Evolutionary conservation across 352 stramenopile species (phyloP), one percentile per base, ranked within the genome.

Genomic region (Bremia lactucae): DNA sequence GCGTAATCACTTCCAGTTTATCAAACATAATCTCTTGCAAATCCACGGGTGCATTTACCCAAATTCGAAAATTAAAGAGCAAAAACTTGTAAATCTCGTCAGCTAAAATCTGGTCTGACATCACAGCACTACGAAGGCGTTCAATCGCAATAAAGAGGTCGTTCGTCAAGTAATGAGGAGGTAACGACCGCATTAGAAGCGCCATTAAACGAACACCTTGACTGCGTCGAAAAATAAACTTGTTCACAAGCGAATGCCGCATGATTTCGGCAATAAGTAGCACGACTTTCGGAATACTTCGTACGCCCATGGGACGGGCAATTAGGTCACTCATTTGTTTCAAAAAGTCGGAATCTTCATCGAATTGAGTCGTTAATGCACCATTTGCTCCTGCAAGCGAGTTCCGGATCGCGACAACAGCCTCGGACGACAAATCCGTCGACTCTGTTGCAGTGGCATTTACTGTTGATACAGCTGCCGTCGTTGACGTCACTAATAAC

Each of bases 31-130:
- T 80, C 26, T 68, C 48, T 49, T 92, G 79, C 10, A 89, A 43
- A 25, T 77, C 70, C 6, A 82, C 65, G 0, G 79, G 56, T 1
- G 76, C 79, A 15, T 87, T 87, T 16, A 89, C 68, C 79, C 79
- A 92, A 21, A 92, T 62, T 4, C 76, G 74, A 36, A 92, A 89
- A 46, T 92, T 89, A 59, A 87, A 92, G 7, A 92, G 54, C 42
- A 92, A 39, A 34, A 83, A 80, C 45, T 85, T 87, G 53, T 80
- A 81, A 25, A 89, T 86, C 37, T 92, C 79, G 34, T 89, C 77
- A 0, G 72, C 60, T 19, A 92, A 42, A 44, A 68, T 86, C 14
- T 75, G 74, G 46, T 92, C 79, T 9, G 79, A 87, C 20, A 85
- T 74, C 19, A 89, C 76, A 11, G 76, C 77, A 42, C 65, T 85